Percentiles rank a stretch among this genome's conserved stretches.
Evolutionary conservation across 805 yeast species (phyloP).

Genomic region (Lipomyces oligophaga): DNA sequence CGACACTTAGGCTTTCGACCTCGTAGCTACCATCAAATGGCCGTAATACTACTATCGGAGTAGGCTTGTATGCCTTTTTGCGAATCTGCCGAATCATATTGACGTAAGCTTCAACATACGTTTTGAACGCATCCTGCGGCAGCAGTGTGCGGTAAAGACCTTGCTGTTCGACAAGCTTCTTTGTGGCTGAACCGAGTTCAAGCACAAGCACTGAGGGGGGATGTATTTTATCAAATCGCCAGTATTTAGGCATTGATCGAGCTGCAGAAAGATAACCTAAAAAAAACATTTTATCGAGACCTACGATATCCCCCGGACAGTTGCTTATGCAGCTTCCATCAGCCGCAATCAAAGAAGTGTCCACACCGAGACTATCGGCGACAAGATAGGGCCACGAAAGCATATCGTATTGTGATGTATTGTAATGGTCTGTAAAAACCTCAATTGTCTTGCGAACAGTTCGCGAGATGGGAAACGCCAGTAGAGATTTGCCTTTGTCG

Average conservation of each 20-base stretch:
- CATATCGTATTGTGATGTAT: slow-evolving; percentile 16
- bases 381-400: slow-evolving; percentile 22
- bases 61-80: slow-evolving; percentile 21
- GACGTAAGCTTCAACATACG: slow-evolving; percentile 20
- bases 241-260: slow-evolving; percentile 16
- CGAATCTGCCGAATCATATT: slow-evolving; percentile 21
- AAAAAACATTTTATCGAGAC: slow-evolving; percentile 22
- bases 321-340: slow-evolving; percentile 15
- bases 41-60: slow-evolving; percentile 22
- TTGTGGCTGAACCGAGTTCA: slow-evolving; percentile 23
- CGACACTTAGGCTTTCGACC: slow-evolving; percentile 21
- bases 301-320: slow-evolving; percentile 16
- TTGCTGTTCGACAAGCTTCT: slow-evolving; percentile 10
- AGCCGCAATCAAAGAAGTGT: slow-evolving; percentile 12
- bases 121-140: slow-evolving; percentile 26
- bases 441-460: slow-evolving; percentile 8
- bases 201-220: slow-evolving; percentile 16
- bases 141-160: slow-evolving; percentile 14
- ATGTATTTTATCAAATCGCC: slow-evolving; percentile 21
- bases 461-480: no score
- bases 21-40: slow-evolving; percentile 24
- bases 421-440: slow-evolving; percentile 18
- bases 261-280: slow-evolving; percentile 21
- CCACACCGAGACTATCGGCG: slow-evolving; percentile 11
- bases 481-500: slow-evolving; percentile 7